Percentiles rank a stretch among this genome's conserved stretches.
Conservation (phyloP, 2,329 filamentous ascomycete genomes). For the Xylaria sp. region DNA sequence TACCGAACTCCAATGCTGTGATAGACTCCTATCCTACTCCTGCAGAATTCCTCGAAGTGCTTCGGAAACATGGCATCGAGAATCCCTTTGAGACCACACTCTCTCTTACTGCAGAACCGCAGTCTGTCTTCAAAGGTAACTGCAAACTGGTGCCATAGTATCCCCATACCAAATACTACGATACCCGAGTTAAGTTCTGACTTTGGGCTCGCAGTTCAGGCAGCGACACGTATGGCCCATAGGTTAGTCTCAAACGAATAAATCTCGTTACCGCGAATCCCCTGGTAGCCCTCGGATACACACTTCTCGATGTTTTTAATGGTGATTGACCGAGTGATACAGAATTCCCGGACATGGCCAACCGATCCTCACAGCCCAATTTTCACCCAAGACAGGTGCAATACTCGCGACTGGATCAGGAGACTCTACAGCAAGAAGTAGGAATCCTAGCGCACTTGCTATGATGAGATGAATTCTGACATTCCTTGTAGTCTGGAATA, state of each 20-base stretch:
- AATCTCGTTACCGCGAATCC: neutral
- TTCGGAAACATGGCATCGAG: conserved; percentile 66
- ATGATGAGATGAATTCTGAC: conserved; percentile 24
- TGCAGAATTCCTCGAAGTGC: conserved; percentile 62
- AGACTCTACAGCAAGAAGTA: conserved; percentile 77
- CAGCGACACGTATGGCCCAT: conserved; percentile 89
- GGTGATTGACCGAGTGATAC: conserved; percentile 18
- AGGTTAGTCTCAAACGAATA: conserved; percentile 53
- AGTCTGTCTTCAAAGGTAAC: conserved; percentile 74
- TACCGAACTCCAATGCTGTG: conserved; percentile 63
- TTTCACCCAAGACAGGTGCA: conserved; percentile 37
- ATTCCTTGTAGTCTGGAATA: conserved; percentile 73
- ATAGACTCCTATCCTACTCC: conserved; percentile 65
- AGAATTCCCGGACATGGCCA: conserved; percentile 88
- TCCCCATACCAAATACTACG: neutral
- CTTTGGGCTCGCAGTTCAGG: conserved; percentile 76
- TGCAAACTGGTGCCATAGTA: neutral
- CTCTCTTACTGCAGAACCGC: conserved; percentile 74
- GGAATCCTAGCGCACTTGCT: neutral
- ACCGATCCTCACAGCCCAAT: conserved; percentile 67
- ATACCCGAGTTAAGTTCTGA: neutral
- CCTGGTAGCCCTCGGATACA: neutral
- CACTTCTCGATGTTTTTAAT: neutral
- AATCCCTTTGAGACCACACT: conserved; percentile 68
- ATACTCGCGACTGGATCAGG: conserved; percentile 81